Evolutionary conservation across 495 filamentous ascomycete genomes (phyloP).

Genomic region (Durotheca rogersii): DNA sequence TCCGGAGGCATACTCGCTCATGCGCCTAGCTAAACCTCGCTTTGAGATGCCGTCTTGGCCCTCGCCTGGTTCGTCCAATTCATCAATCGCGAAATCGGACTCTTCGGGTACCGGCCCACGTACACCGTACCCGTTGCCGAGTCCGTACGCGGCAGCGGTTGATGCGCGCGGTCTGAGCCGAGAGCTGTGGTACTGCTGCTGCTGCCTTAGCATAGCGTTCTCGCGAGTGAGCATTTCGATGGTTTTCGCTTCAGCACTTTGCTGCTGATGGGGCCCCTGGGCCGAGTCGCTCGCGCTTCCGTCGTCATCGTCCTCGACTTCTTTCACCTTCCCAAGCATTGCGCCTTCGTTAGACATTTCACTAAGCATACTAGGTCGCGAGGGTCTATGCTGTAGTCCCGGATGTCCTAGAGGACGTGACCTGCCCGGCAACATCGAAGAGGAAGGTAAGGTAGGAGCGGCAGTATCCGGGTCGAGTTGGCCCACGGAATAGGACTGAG

Average conservation of each 20-base stretch:
- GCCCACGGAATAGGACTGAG: slow-evolving; percentile 95
- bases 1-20: slow-evolving; percentile 65
- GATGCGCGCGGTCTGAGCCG: slow-evolving; percentile 64
- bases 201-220: slow-evolving; percentile 70
- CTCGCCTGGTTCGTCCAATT: slow-evolving; percentile 64
- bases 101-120: slow-evolving; percentile 69
- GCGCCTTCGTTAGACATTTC: slow-evolving; percentile 71
- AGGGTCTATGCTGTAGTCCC: slow-evolving; percentile 76
- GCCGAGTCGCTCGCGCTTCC: slow-evolving; percentile 63
- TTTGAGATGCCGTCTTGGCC: slow-evolving; percentile 55
- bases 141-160: slow-evolving; percentile 52
- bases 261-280: slow-evolving; percentile 49
- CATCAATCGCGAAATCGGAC: slow-evolving; percentile 68
- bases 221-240: slow-evolving; percentile 74
- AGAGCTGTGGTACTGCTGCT: slow-evolving; percentile 59
- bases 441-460: slow-evolving; percentile 45
- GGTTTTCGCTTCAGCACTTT: slow-evolving; percentile 61
- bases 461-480: slow-evolving; percentile 76
- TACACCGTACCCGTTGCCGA: slow-evolving; percentile 59
- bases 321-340: slow-evolving; percentile 73
- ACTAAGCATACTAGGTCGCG: slow-evolving; percentile 81
- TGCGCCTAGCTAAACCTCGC: slow-evolving; percentile 53
- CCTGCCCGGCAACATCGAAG: slow-evolving; percentile 50
- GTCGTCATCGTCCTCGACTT: slow-evolving; percentile 81
- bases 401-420: slow-evolving; percentile 58